These are phyloP conservation scores for Amanita brunnescens DNA, from an alignment of 768 basidiomycete species.

Conservation along the genomic window DNA sequence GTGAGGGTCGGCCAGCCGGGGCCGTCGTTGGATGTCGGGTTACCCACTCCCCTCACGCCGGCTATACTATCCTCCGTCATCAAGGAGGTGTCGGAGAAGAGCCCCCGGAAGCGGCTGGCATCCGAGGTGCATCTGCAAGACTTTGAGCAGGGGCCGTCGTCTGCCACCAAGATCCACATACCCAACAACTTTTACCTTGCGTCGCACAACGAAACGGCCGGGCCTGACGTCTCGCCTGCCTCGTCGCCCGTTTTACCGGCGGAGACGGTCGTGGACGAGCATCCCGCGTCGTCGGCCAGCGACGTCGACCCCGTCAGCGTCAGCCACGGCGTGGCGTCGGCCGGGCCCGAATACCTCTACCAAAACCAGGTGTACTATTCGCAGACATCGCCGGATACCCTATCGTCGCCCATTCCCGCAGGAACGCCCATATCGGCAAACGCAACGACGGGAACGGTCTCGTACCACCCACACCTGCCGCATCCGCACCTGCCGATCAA, in stretches of 20 bases:
- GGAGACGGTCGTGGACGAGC: not conserved
- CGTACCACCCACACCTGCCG: slow-evolving; percentile 53
- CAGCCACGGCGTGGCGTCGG: slow-evolving; percentile 4
- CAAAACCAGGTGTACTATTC: slow-evolving; percentile 11
- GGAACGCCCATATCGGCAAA: slow-evolving; percentile 7
- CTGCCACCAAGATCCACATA: slow-evolving; percentile 23
- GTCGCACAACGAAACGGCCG: slow-evolving; percentile 8
- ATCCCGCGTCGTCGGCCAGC: not conserved
- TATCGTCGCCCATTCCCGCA: slow-evolving; percentile 7
- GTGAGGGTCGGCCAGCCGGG: slow-evolving; percentile 5
- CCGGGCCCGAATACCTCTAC: slow-evolving; percentile 9
- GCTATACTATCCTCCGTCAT: slow-evolving; percentile 11
- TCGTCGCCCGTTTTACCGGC: slow-evolving; percentile 3
- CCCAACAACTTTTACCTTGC: slow-evolving; percentile 23
- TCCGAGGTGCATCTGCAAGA: slow-evolving; percentile 10
- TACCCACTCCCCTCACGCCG: slow-evolving; percentile 7
- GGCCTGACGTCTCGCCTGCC: slow-evolving; percentile 8
- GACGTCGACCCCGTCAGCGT: not conserved
- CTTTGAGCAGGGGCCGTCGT: not conserved
- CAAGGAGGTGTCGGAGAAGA: slow-evolving; percentile 16
- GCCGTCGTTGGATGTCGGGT: slow-evolving; percentile 8
- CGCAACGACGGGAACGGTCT: slow-evolving; percentile 16
- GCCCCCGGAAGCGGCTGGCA: slow-evolving; percentile 17
- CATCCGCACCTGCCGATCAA: slow-evolving; percentile 59
- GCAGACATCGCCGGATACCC: slow-evolving; percentile 11